Percentiles rank a stretch among this genome's conserved stretches.
Conservation (phyloP, 495 filamentous ascomycete genomes). For the Chaetomium fimeti region DNA sequence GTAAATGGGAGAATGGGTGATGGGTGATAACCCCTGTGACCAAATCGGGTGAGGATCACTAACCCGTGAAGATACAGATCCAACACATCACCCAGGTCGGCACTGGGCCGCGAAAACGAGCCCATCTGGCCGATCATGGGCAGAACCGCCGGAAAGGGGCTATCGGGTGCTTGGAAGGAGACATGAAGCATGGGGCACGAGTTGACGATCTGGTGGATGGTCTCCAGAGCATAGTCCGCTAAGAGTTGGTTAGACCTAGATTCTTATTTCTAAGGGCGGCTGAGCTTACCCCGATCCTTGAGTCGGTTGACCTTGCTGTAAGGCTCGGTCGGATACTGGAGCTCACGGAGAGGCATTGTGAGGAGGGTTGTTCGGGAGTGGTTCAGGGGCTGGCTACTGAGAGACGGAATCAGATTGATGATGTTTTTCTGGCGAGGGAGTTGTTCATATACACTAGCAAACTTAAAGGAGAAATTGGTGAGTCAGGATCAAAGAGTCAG, state of each 20-base stretch:
- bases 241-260: background rate
- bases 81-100: conserved; percentile 60
- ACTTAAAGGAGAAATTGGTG: background rate
- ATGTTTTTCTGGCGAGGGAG: background rate
- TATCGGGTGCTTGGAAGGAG: conserved; percentile 65
- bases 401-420: background rate
- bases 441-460: background rate
- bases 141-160: conserved; percentile 72
- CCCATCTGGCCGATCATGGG: conserved; percentile 90
- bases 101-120: conserved; percentile 63
- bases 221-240: conserved; percentile 72
- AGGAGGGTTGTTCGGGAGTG: background rate
- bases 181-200: conserved; percentile 74
- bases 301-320: conserved; percentile 73
- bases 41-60: background rate
- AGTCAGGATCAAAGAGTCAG: conserved; percentile 3
- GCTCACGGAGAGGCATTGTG: conserved; percentile 49
- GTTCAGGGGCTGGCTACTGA: background rate
- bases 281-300: conserved; percentile 58
- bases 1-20: background rate
- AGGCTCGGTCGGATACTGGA: conserved; percentile 65
- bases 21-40: background rate
- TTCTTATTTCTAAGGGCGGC: background rate
- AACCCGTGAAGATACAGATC: conserved; percentile 82
- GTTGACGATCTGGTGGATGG: conserved; percentile 82